Base-by-base conservation (phyloP, 805 yeast species). In the Lachancea quebecensis region DNA sequence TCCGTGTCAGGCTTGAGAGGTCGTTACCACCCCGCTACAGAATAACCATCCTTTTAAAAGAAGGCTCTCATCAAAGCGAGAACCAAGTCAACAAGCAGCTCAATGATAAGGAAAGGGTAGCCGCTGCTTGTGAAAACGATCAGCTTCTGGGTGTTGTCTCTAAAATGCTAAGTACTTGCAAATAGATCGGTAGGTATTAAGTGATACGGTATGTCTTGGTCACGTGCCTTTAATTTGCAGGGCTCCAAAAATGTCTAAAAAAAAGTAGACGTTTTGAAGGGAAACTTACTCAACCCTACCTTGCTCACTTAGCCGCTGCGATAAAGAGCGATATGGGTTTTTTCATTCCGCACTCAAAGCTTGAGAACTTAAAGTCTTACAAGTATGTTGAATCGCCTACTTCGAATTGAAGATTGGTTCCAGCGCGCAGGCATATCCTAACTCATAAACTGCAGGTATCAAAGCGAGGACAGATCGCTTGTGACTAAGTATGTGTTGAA, bases 41-140 rank as follows among this genome's bases (percentile, higher is more conserved):
- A 52, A 80, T 88, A 47, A 77, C 81, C 11, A 84, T 93, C 28
- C 67, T 84, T 34, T 76, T 93, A 41, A 89, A 90, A 58, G 86
- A 87, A 55, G 98, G 98, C 1, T 78, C 95, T 1, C 99, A 93
- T 62, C 97, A 93, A 64, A 85, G 95, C 60, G 99, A 93, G 62
- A 78, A 77, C 53, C 99, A 93, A 61, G 98, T 93, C 17, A 93
- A 93, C 66, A 91, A 91, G 61, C 99, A 93, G 67, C 74, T 93
- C 49, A 93, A 93, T 59, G 99, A 93, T 62, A 93, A 93, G 67
- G 99, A 93, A 66, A 72, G 99, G 50, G 97, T 93, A 0, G 95
- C 96, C 29, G 99, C 99, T 25, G 99, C 99, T 0, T 90, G 98
- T 65, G 99, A 93, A 59, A 93, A 93, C 58, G 95, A 85, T 46